A percentile compares a stretch with the other conserved stretches of the same genome.
Conservation (phyloP, 768 basidiomycete species). For the Aureoboletus auriporus region DNA sequence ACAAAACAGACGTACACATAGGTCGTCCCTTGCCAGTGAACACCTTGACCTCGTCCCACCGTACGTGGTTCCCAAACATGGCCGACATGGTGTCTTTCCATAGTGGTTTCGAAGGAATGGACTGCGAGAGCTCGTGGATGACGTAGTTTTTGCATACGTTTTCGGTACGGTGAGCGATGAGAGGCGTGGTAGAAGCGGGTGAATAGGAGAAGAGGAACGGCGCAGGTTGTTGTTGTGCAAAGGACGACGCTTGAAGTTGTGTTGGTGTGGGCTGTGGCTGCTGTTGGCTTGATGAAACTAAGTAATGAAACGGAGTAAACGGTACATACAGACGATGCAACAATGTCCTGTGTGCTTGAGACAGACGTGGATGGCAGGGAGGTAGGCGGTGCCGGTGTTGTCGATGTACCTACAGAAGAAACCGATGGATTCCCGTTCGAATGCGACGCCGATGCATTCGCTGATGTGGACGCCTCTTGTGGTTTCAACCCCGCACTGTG, state of each 20-base stretch:
- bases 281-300: background rate
- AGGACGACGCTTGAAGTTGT: background rate
- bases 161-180: slow-evolving; percentile 37
- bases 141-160: slow-evolving; percentile 66
- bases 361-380: background rate
- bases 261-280: slow-evolving; percentile 1
- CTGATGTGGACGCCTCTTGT: background rate
- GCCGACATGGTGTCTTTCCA: slow-evolving; percentile 77
- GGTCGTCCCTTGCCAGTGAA: slow-evolving; percentile 65
- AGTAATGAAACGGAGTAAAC: background rate
- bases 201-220: slow-evolving; percentile 10
- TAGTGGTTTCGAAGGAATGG: slow-evolving; percentile 42
- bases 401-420: background rate
- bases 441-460: background rate
- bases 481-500: slow-evolving; percentile 10
- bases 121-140: slow-evolving; percentile 56
- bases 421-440: background rate
- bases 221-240: background rate
- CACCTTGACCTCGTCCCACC: slow-evolving; percentile 72
- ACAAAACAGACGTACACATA: slow-evolving; percentile 39
- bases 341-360: background rate
- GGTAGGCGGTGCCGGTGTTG: background rate
- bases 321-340: background rate
- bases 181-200: slow-evolving; percentile 6
- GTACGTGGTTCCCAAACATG: slow-evolving; percentile 81